Conservation (phyloP, 768 basidiomycete species). For the Daedalea quercina region DNA sequence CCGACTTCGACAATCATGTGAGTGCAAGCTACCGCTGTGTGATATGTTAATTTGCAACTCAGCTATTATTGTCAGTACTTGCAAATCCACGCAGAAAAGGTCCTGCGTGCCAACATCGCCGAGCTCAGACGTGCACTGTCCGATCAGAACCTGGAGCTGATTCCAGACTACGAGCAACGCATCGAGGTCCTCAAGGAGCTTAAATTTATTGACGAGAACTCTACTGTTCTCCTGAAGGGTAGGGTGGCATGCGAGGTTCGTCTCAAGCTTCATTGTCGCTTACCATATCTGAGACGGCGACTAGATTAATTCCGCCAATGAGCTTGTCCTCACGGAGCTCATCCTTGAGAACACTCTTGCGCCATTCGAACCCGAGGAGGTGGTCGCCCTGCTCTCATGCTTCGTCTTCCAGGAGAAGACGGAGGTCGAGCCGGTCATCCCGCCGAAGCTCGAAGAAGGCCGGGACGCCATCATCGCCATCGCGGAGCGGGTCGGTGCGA, state of each 20-base stretch:
- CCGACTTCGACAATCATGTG: slow-evolving; percentile 71
- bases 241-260: slow-evolving; percentile 94
- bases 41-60: not conserved
- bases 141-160: slow-evolving; percentile 92
- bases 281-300: not conserved
- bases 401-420: slow-evolving; percentile 99
- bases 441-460: slow-evolving; percentile 75
- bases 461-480: slow-evolving; percentile 72
- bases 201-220: slow-evolving; percentile 92
- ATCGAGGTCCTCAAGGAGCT: slow-evolving; percentile 87
- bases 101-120: slow-evolving; percentile 68
- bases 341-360: slow-evolving; percentile 95
- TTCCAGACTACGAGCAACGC: slow-evolving; percentile 96
- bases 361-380: slow-evolving; percentile 88
- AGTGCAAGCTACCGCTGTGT: slow-evolving; percentile 23
- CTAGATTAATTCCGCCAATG: slow-evolving; percentile 97
- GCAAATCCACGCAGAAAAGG: slow-evolving; percentile 66
- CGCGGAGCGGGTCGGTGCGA: slow-evolving; percentile 66
- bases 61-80: slow-evolving; percentile 50
- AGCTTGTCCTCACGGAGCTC: slow-evolving; percentile 92
- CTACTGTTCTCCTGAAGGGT: slow-evolving; percentile 92
- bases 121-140: slow-evolving; percentile 80
- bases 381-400: slow-evolving; percentile 90
- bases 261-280: not conserved
- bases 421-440: slow-evolving; percentile 77